Base-by-base conservation (phyloP, 2,329 filamentous ascomycete species). In the Aspergillus ochraceus region DNA sequence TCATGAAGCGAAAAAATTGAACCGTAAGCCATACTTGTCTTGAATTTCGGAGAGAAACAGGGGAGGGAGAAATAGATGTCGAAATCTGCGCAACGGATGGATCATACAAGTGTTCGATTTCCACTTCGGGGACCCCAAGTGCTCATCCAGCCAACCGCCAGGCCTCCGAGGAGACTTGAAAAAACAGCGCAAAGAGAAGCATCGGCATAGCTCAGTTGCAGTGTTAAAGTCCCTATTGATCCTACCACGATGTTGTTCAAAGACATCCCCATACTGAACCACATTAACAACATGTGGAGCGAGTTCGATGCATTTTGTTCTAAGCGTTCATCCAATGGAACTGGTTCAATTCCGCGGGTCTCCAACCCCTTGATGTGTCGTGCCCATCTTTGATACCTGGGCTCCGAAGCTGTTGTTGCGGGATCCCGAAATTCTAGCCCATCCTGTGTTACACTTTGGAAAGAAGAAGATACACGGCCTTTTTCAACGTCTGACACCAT, bases 221-320 rank as follows among this genome's bases (percentile, higher is more conserved):
- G 71, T 1, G 76, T 71, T 9, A 78, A 57, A 5, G 77, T 78
- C 6, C 79, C 77, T 20, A 79, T 67, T n/a, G 79, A 71, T 9
- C 77, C 78, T 8, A 77, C 70, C 20, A 75, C 69, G 26, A 80
- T 72, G 54, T 80, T 80, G 60, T 77, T 79, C 1, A 73, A 70
- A 1, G 73, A 71, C 62, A 78, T 68, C 19, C 74, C 72, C 67
- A 76, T 76, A 45, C 74, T 76, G 50, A 77, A 74, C 75, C 75
- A 78, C 52, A 77, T 72, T 3, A 74, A 62, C 20, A 72, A 50
- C 66, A 74, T 73, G 49, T 73, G 67, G n/a, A 74, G 63, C 8
- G 65, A 66, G 1, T 65, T 65, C 1, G 69, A 69, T 22, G 67
- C 26, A 24, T 65, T 71, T 17, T 68, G 55, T 19, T 64, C 58